Percentiles rank a stretch among this genome's conserved stretches.
phyloP scores from a whole-genome alignment of 257 asterid genomes.

The Echites panduratus region DNA sequence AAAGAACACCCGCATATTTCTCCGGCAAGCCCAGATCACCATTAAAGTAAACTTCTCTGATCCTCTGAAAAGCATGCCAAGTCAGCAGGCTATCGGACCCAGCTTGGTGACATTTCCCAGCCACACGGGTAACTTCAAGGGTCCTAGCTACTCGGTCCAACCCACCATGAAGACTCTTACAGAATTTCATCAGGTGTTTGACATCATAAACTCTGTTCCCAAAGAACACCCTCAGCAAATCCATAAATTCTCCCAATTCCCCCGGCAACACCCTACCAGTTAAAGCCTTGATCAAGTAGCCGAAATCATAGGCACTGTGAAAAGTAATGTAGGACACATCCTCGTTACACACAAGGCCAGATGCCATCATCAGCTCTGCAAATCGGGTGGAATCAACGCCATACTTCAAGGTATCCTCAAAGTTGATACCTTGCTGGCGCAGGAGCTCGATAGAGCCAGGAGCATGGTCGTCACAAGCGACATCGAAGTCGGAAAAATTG shows the following conservation, averaged over 20 bases:
- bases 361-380: slow-evolving; percentile 63
- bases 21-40: slow-evolving; percentile 33
- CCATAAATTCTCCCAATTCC: slow-evolving; percentile 40
- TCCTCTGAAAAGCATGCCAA: slow-evolving; percentile 58
- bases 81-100: slow-evolving; percentile 87
- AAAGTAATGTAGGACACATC: slow-evolving; percentile 51
- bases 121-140: slow-evolving; percentile 48
- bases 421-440: slow-evolving; percentile 56
- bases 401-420: slow-evolving; percentile 28
- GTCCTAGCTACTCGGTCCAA: slow-evolving; percentile 57
- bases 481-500: slow-evolving; percentile 61
- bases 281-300: slow-evolving; percentile 59
- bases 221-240: slow-evolving; percentile 45
- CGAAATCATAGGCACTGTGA: slow-evolving; percentile 76
- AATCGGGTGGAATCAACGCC: slow-evolving; percentile 47
- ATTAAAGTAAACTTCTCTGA: slow-evolving; percentile 45
- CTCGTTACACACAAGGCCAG: slow-evolving; percentile 62
- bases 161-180: slow-evolving; percentile 65
- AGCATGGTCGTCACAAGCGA: slow-evolving; percentile 43
- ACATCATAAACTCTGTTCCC: slow-evolving; percentile 71
- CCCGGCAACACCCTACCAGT: slow-evolving; percentile 51
- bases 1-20: slow-evolving; percentile 65
- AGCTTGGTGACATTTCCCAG: slow-evolving; percentile 75
- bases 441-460: slow-evolving; percentile 58
- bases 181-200: slow-evolving; percentile 63